Conservation (phyloP, 768 basidiomycete genomes). For the Psilocybe subaeruginosa region DNA sequence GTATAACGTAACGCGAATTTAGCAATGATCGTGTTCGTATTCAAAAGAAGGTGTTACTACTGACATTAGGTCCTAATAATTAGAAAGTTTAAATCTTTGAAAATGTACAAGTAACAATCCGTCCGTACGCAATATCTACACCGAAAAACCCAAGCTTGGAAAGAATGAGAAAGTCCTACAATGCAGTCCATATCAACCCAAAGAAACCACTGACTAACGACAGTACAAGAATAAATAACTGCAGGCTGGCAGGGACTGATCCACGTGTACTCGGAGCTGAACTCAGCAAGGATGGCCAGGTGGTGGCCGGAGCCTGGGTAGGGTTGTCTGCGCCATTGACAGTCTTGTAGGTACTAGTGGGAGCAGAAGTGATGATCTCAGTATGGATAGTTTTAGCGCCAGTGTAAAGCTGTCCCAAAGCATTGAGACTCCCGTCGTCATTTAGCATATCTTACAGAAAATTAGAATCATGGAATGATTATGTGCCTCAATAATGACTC, state of each 20-base stretch:
- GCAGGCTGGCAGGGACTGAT: neutral
- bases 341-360: slow-evolving; percentile 33
- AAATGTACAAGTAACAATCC: slow-evolving; percentile 7
- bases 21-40: slow-evolving; percentile 6
- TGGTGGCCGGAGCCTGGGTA: slow-evolving; percentile 36
- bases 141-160: neutral
- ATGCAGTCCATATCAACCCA: slow-evolving; percentile 20
- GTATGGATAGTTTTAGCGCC: slow-evolving; percentile 49
- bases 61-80: neutral
- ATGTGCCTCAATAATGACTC: slow-evolving; percentile 17
- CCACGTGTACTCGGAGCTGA: slow-evolving; percentile 18
- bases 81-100: neutral
- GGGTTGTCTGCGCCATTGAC: slow-evolving; percentile 39
- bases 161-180: slow-evolving; percentile 7
- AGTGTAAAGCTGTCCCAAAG: slow-evolving; percentile 47
- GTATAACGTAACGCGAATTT: neutral
- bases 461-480: slow-evolving; percentile 5
- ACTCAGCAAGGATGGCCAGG: slow-evolving; percentile 30
- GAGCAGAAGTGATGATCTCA: slow-evolving; percentile 28
- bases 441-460: slow-evolving; percentile 40
- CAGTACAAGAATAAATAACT: slow-evolving; percentile 9
- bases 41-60: slow-evolving; percentile 11
- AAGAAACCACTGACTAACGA: slow-evolving; percentile 15
- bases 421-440: slow-evolving; percentile 46
- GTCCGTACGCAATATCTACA: neutral